phyloP scores from a whole-genome alignment of 2,329 filamentous ascomycete genomes.

The Penicillium capsulatum region DNA sequence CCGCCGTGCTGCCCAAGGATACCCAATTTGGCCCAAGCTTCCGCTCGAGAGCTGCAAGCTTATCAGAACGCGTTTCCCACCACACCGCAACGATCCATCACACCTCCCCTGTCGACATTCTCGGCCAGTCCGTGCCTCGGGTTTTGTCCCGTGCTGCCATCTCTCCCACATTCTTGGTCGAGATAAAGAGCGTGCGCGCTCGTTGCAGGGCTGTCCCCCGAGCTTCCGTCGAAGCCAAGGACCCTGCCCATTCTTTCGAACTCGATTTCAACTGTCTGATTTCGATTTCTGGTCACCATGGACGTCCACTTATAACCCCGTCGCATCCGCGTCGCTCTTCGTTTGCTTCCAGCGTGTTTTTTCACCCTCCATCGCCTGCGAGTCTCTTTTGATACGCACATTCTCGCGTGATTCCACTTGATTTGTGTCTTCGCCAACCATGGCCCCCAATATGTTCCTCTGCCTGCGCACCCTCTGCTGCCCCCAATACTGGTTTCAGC shows the following conservation, averaged over 20 bases:
- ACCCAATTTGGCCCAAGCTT: too few relatives aligned
- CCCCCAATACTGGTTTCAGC: constrained; percentile 49
- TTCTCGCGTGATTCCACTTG: constrained; percentile 1
- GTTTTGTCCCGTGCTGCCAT: constrained; percentile 10
- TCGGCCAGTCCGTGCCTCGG: constrained; percentile 11
- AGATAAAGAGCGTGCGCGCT: constrained; percentile 2
- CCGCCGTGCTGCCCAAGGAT: too few relatives aligned
- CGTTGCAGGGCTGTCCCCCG: constrained; percentile 14
- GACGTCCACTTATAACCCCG: constrained; percentile 31
- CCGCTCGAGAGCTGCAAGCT: constrained; percentile 9
- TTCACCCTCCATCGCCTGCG: constrained; percentile 2
- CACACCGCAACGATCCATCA: constrained; percentile 2
- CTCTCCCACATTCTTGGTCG: constrained; percentile 12
- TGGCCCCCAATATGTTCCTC: constrained; percentile 51
- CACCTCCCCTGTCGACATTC: constrained; percentile 3
- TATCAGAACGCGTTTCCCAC: constrained; percentile 19
- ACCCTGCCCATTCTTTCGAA: constrained; percentile 10
- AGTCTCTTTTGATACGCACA: constrained; percentile 1
- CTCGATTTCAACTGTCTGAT: constrained; percentile 18
- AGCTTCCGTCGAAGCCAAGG: constrained; percentile 13
- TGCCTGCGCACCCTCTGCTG: constrained; percentile 48
- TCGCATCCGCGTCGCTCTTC: constrained; percentile 8
- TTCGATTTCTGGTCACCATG: constrained; percentile 28
- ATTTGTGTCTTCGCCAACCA: constrained; percentile 21
- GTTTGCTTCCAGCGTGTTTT: constrained; percentile 22